Percentiles rank a stretch among this genome's conserved stretches.
Conservation (phyloP, 2,329 filamentous ascomycete species). For the Emergomyces orientalis region DNA sequence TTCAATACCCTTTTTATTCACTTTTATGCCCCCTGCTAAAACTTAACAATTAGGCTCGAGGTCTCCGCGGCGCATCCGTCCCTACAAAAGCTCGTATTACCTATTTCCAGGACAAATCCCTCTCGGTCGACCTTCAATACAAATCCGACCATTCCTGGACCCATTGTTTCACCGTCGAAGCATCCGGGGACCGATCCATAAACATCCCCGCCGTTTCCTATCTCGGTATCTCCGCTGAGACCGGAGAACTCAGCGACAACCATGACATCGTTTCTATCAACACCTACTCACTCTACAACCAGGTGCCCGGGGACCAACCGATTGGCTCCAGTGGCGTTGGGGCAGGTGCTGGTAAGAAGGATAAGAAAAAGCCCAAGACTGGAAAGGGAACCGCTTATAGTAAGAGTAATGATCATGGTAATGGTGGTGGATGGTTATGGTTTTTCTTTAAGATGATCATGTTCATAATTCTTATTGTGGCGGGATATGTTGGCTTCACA, state of each 20-base stretch:
- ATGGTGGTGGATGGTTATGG: slow-evolving; percentile 53
- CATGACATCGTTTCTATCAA: slow-evolving; percentile 88
- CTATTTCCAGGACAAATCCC: slow-evolving; percentile 91
- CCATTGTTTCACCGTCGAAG: slow-evolving; percentile 66
- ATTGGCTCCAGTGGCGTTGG: slow-evolving; percentile 19
- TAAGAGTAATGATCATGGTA: not conserved
- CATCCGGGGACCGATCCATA: slow-evolving; percentile 54
- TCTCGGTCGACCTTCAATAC: slow-evolving; percentile 89
- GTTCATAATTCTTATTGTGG: slow-evolving; percentile 59
- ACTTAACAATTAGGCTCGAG: slow-evolving; percentile 53
- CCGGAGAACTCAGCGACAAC: slow-evolving; percentile 92
- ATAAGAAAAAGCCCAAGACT: slow-evolving; percentile 20
- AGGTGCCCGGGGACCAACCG: slow-evolving; percentile 27
- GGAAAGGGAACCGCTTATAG: slow-evolving; percentile 16
- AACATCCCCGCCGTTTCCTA: slow-evolving; percentile 67
- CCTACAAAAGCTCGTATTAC: slow-evolving; percentile 82
- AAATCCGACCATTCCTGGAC: slow-evolving; percentile 83
- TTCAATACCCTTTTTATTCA: not conserved
- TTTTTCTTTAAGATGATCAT: slow-evolving; percentile 75
- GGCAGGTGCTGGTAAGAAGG: slow-evolving; percentile 21
- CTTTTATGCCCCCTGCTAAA: slow-evolving; percentile 3
- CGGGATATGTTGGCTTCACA: slow-evolving; percentile 77
- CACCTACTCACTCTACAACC: slow-evolving; percentile 80
- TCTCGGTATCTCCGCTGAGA: slow-evolving; percentile 62
- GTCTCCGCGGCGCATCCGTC: slow-evolving; percentile 68